Base-by-base conservation (phyloP, 1,284 basidiomycete genomes). In the Trichosporon sp. region DNA sequence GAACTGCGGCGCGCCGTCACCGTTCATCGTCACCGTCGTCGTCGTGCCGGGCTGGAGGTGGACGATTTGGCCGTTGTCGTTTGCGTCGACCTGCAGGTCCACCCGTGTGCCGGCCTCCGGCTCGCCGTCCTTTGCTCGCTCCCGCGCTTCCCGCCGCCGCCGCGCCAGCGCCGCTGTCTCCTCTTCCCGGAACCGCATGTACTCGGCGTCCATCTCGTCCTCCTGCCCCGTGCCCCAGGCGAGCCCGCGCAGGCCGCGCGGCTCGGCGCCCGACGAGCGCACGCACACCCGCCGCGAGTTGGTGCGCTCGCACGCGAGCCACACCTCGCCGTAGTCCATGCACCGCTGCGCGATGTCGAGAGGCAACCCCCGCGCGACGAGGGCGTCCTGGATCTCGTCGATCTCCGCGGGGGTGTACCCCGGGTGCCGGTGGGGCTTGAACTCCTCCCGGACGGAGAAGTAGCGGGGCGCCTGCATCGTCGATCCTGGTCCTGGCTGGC, bases 291-390 rank as follows among this genome's bases (percentile, higher is more conserved):
- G 29, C n/a, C 71, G 68, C 32, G 60, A 66, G 38, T 66, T 71
- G 9, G 68, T 58, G 23, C 70, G 51, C 8, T 69, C 67, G 65
- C 78, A 80, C 23, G 42, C 68, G 8, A 69, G 42, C 74, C 75
- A 79, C 27, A 75, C 73, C 23, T 70, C 65, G 18, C 76, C 78
- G 2, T 70, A 2, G 62, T 80, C 78, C 60, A 80, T 44, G 44
- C 80, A 71, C 3, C 68, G 63, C 13, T 74, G 73, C 2, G 73
- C 70, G 7, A 81, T 67, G 38, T 81, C 80, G 1, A 67, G 63
- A 0, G 76, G 78, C 15, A 81, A 67, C 8, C 71, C 69, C 9
- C 34, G 31, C 2, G 62, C 62, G 3, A 47, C 15, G 8, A 80
- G 62, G 25, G 71, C 64, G 2, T 35, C 12, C 15, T 68, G 63